These are phyloP conservation scores for Colletotrichum siamense DNA, from an alignment of 2,329 filamentous ascomycete genomes.

Conservation along the genomic window DNA sequence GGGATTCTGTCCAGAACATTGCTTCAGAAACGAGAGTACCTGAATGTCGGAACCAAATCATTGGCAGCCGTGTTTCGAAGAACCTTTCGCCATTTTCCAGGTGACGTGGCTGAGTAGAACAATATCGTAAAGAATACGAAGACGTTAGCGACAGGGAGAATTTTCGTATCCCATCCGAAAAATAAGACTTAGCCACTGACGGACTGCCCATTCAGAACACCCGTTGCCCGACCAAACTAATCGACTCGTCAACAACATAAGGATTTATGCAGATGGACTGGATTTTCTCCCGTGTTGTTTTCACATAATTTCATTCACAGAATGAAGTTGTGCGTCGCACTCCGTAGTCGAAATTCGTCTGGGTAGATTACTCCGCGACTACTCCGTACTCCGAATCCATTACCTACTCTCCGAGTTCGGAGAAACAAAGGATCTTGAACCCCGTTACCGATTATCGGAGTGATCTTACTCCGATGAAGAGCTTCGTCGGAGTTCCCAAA, in stretches of 20 bases:
- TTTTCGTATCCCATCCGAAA: background rate
- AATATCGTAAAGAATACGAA: background rate
- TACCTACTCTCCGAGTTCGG: background rate
- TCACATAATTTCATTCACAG: background rate
- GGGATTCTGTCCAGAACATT: background rate
- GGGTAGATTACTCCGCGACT: background rate
- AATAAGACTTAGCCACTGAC: background rate
- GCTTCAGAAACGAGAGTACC: background rate
- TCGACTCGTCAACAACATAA: too few species aligned
- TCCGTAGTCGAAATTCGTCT: background rate
- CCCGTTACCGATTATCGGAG: background rate
- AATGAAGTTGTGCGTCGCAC: rapidly evolving
- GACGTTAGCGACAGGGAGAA: rapidly evolving
- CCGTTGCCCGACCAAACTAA: background rate
- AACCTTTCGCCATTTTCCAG: background rate
- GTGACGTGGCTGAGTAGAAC: background rate
- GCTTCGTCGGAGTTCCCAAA: background rate
- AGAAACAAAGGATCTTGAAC: background rate
- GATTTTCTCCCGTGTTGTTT: rapidly evolving
- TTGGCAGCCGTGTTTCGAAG: background rate
- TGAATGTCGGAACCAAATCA: background rate
- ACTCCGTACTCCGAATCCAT: background rate
- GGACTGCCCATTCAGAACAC: rapidly evolving
- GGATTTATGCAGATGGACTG: rapidly evolving
- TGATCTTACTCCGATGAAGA: background rate